Percentiles rank a stretch among this genome's conserved stretches.
These are phyloP conservation scores for Suhomyces panamericanus DNA, from an alignment of 1,139 yeast genomes.

Conservation along the genomic window DNA sequence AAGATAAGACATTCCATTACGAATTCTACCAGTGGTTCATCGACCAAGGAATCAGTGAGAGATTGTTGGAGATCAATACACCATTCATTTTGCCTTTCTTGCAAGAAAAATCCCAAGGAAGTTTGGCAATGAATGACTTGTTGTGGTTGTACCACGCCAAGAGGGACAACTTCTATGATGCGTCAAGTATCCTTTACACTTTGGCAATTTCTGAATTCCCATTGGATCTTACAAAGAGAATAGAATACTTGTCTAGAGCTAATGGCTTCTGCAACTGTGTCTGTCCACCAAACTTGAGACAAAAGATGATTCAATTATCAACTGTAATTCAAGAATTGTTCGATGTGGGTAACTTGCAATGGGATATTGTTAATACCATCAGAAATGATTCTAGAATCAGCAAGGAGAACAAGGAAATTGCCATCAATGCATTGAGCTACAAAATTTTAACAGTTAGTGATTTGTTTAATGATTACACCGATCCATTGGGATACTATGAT, in stretches of 20 bases:
- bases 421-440: constrained; percentile 58
- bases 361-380: constrained; percentile 68
- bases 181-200: constrained; percentile 78
- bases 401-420: constrained; percentile 45
- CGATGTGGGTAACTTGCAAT: constrained; percentile 86
- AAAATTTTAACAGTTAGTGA: constrained; percentile 72
- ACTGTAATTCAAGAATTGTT: constrained; percentile 74
- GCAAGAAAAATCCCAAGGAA: constrained; percentile 66
- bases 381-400: constrained; percentile 59
- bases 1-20: constrained; percentile 84
- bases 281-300: constrained; percentile 76
- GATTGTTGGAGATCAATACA: constrained; percentile 76
- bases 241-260: constrained; percentile 88
- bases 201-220: constrained; percentile 75
- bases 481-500: constrained; percentile 85
- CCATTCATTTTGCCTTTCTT: constrained; percentile 78
- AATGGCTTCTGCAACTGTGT: constrained; percentile 89
- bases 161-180: constrained; percentile 73
- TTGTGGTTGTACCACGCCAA: constrained; percentile 90
- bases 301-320: constrained; percentile 70
- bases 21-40: constrained; percentile 93
- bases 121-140: constrained; percentile 73
- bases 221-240: constrained; percentile 67
- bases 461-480: constrained; percentile 81
- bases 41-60: constrained; percentile 70